Evolutionary conservation across 2,329 filamentous ascomycete species (phyloP).

Genomic region (Chalaropsis ovoidea): DNA sequence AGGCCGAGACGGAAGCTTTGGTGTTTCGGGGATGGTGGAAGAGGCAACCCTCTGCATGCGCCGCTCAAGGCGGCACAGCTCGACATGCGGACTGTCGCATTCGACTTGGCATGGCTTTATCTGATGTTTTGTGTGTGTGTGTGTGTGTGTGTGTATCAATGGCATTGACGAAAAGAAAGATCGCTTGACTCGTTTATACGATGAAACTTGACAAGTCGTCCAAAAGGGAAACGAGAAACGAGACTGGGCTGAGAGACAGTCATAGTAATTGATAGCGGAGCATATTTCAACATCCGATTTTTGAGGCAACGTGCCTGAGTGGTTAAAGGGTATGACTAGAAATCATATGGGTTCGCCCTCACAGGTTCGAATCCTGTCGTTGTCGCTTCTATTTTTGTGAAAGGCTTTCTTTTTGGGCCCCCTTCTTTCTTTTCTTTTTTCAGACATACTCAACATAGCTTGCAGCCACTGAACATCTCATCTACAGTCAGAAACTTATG

Average conservation of each 20-base stretch:
- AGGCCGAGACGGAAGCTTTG: too few relatives aligned
- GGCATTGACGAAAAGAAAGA: neutral
- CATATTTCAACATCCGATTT: too few relatives aligned
- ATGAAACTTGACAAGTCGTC: slow-evolving; percentile 1
- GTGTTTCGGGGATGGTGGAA: neutral
- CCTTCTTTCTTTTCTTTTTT: too few relatives aligned
- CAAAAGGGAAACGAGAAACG: too few relatives aligned
- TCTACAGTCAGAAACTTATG: too few relatives aligned
- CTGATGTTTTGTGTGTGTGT: neutral
- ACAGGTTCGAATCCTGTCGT: slow-evolving; percentile 23
- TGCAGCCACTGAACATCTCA: too few relatives aligned
- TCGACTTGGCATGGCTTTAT: neutral
- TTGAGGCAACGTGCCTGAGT: slow-evolving; percentile 21
- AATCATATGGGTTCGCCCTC: slow-evolving; percentile 22
- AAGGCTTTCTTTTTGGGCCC: neutral
- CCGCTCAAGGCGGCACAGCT: neutral
- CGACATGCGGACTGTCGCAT: neutral
- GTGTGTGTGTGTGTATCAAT: too few relatives aligned
- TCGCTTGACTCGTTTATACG: neutral
- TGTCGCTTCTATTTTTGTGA: slow-evolving; percentile 13
- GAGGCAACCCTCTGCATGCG: neutral
- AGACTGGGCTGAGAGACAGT: too few relatives aligned
- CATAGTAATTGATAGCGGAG: too few relatives aligned
- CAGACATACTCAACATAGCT: too few relatives aligned
- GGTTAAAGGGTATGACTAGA: slow-evolving; percentile 24